These are phyloP conservation scores for Pseudocercospora eumusae DNA, from an alignment of 2,329 filamentous ascomycete species.

Conservation along the genomic window DNA sequence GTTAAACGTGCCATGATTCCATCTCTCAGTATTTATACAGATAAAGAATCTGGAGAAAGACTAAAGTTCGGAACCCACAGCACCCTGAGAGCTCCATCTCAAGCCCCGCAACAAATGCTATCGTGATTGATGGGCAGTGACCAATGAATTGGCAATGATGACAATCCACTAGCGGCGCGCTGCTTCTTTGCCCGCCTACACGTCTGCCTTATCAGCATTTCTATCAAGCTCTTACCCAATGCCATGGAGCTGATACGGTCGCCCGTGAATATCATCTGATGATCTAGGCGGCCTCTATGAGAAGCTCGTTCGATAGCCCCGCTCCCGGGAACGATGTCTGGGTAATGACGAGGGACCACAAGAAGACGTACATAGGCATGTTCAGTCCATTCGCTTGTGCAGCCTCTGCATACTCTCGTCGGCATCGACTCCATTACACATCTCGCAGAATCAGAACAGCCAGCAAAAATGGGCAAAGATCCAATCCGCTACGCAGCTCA, in stretches of 20 bases:
- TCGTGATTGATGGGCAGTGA: background rate
- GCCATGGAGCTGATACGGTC: slow-evolving; percentile 11
- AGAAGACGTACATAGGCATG: slow-evolving; percentile 8
- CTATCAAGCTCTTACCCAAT: slow-evolving; percentile 21
- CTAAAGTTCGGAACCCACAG: slow-evolving; percentile 1
- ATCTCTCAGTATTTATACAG: background rate
- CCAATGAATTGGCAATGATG: no score
- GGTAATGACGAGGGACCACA: slow-evolving; percentile 1
- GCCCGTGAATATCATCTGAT: slow-evolving; percentile 14
- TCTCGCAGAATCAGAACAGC: slow-evolving; percentile 7
- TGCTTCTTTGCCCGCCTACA: slow-evolving; percentile 12
- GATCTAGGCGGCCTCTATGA: no score
- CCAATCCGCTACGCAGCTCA: slow-evolving; percentile 71
- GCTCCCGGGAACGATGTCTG: background rate
- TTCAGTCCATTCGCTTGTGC: background rate
- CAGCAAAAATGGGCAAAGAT: slow-evolving; percentile 49
- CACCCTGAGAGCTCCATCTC: slow-evolving; percentile 18
- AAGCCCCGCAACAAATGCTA: slow-evolving; percentile 25
- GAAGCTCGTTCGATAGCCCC: slow-evolving; percentile 7
- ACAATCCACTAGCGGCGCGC: slow-evolving; percentile 1
- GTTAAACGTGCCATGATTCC: background rate
- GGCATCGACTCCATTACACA: background rate
- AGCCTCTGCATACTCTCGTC: background rate
- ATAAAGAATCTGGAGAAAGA: background rate
- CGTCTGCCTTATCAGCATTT: slow-evolving; percentile 26